Conservation (phyloP, 495 filamentous ascomycete species). For the Aspergillus saccharolyticus region DNA sequence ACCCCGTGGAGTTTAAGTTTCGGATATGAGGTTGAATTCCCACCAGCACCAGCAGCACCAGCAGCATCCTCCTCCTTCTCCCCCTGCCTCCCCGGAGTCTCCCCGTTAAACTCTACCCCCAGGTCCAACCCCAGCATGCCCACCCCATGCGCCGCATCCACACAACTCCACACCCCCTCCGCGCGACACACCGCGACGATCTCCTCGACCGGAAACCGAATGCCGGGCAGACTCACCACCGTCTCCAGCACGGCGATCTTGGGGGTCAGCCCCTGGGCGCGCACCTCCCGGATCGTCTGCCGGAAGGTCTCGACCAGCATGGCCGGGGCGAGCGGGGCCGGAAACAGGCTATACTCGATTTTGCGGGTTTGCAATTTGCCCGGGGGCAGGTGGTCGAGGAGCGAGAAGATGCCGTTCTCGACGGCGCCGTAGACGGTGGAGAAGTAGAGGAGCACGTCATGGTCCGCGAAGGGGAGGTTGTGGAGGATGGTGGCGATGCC, state of each 20-base stretch:
- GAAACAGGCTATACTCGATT: constrained; percentile 49
- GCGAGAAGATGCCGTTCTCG: constrained; percentile 61
- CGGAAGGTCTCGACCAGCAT: constrained; percentile 51
- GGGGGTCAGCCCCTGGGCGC: constrained; percentile 41
- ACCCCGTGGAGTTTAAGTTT: constrained; percentile 33
- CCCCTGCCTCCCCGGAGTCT: too few species aligned
- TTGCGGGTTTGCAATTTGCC: constrained; percentile 28
- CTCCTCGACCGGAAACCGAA: constrained; percentile 71
- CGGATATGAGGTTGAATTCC: too few species aligned
- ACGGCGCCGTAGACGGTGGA: constrained; percentile 73
- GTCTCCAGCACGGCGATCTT: constrained; percentile 73
- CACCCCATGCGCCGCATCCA: constrained; percentile 82
- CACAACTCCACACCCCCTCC: constrained; percentile 54
- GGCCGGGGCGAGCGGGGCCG: constrained; percentile 54
- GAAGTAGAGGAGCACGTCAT: constrained; percentile 64
- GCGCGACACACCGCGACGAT: constrained; percentile 59
- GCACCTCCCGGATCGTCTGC: constrained; percentile 38
- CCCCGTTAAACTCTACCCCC: constrained; percentile 25
- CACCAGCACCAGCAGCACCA: too few species aligned
- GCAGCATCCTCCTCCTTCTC: too few species aligned
- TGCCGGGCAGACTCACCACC: constrained; percentile 67
- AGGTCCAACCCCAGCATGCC: constrained; percentile 72
- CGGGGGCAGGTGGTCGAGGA: constrained; percentile 52
- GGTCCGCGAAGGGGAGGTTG: constrained; percentile 55
- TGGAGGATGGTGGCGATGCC: constrained; percentile 76